These are phyloP conservation scores for Cladosporium sp. DNA, from an alignment of 2,329 filamentous ascomycete genomes.

Conservation along the genomic window DNA sequence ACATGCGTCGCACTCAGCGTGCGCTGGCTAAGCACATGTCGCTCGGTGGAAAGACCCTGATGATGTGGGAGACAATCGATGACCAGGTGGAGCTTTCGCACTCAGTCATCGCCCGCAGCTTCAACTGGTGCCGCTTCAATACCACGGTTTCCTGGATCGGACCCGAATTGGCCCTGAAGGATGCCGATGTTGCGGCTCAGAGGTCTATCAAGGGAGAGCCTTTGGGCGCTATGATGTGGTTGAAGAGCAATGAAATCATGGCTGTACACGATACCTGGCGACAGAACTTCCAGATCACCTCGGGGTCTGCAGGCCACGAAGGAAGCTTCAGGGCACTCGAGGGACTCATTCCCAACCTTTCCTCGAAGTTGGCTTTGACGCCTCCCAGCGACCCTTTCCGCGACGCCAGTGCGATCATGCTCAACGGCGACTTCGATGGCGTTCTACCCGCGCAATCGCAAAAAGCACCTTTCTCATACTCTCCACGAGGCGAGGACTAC, in stretches of 20 bases:
- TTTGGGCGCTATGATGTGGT: slow-evolving; percentile 44
- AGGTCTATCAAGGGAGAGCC: slow-evolving; percentile 31
- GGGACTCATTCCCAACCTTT: slow-evolving; percentile 20
- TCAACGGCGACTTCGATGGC: slow-evolving; percentile 14
- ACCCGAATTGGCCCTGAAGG: slow-evolving; percentile 32
- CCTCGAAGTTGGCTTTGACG: slow-evolving; percentile 24
- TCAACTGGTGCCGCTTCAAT: slow-evolving; percentile 46
- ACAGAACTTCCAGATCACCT: slow-evolving; percentile 16
- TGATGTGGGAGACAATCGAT: slow-evolving; percentile 45
- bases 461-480: slow-evolving; percentile 14
- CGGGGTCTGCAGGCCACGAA: slow-evolving; percentile 12
- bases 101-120: slow-evolving; percentile 40
- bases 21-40: slow-evolving; percentile 45
- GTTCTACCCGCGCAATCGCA: slow-evolving; percentile 9
- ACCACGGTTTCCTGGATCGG: slow-evolving; percentile 44
- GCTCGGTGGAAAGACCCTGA: slow-evolving; percentile 38
- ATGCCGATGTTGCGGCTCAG: slow-evolving; percentile 32
- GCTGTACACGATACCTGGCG: slow-evolving; percentile 41
- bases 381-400: slow-evolving; percentile 5
- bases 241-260: slow-evolving; percentile 45
- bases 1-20: slow-evolving; percentile 40
- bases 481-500: slow-evolving; percentile 8
- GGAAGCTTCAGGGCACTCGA: slow-evolving; percentile 11
- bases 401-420: slow-evolving; percentile 8
- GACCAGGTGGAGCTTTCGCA: slow-evolving; percentile 36